phyloP scores from a whole-genome alignment of 2,329 filamentous ascomycete genomes.

The Lecanosticta acicola region DNA sequence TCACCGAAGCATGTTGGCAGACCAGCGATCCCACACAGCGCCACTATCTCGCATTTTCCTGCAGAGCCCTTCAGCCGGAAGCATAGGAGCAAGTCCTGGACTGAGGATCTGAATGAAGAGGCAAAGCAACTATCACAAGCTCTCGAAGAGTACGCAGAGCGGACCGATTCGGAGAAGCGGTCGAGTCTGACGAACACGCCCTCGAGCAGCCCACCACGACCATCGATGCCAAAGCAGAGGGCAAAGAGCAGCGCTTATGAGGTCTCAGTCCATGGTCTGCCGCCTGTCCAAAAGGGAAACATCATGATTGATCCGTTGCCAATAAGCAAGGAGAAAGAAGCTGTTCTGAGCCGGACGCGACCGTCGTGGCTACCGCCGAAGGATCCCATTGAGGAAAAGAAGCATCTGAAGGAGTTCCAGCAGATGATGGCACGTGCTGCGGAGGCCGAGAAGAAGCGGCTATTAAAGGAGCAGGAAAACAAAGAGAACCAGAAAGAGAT shows the following conservation, averaged over 20 bases:
- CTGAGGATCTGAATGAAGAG: conserved; percentile 64
- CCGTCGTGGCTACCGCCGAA: conserved; percentile 83
- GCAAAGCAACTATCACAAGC: conserved; percentile 71
- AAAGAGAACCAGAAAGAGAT: conserved; percentile 49
- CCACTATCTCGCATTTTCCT: conserved; percentile 25
- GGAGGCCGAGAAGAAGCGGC: conserved; percentile 51
- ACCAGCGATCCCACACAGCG: conserved; percentile 29
- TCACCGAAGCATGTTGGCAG: conserved; percentile 27
- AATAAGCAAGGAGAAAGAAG: conserved; percentile 80
- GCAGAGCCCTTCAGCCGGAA: conserved; percentile 24
- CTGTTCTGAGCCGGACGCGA: conserved; percentile 68
- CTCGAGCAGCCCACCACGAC: conserved; percentile 27
- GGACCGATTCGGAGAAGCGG: conserved; percentile 42
- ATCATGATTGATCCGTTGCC: conserved; percentile 81
- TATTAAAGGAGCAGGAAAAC: conserved; percentile 46
- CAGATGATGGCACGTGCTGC: conserved; percentile 67
- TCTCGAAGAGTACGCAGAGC: conserved; percentile 68
- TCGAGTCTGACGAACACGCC: conserved; percentile 15
- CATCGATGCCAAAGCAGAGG: conserved; percentile 19
- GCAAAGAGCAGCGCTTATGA: conserved; percentile 37
- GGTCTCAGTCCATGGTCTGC: conserved; percentile 41
- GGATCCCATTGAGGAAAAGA: conserved; percentile 82
- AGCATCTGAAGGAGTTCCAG: conserved; percentile 80
- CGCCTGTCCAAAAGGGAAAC: conserved; percentile 63
- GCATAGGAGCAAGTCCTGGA: conserved; percentile 64